Base-by-base conservation (phyloP, 805 yeast genomes). In the Candida stauntonica region DNA sequence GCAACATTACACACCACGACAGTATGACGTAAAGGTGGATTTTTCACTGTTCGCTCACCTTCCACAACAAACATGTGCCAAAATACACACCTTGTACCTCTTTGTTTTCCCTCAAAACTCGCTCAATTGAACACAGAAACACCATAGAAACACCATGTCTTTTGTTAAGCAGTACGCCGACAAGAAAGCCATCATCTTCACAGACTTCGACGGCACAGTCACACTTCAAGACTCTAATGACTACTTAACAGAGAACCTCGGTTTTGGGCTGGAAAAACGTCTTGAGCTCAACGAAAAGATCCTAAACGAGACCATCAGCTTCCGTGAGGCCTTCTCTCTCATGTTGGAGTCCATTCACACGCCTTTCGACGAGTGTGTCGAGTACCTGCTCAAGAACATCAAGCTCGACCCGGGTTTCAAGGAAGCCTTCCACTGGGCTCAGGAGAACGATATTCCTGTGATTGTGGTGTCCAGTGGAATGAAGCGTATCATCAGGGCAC, bases 121-220 rank as follows among this genome's bases (percentile, higher is more conserved):
- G n/a, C n/a, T n/a, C n/a, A n/a, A n/a, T n/a, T n/a, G n/a, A n/a
- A n/a, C n/a, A n/a, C n/a, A n/a, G n/a, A n/a, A n/a, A n/a, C n/a
- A n/a, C n/a, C n/a, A n/a, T n/a, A n/a, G n/a, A n/a, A n/a, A n/a
- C n/a, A n/a, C n/a, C n/a, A 54, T 54, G 57, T 50, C 57, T 2
- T 46, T 46, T 20, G 55, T 52, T 16, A 36, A 47, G 19, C 50
- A 51, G 28, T 51, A 53, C 36, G 42, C 52, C 5, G 44, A 50
- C 18, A 55, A 55, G 48, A 73, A 75, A 46, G 91, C 95, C 33
- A 87, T 93, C 54, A 83, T 93, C 30, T 93, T 93, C 69, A 85
- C 97, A 30, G 99, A 93, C 62, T 93, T 94, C 78, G 99, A 93
- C 60, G 99, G 99, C 20, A 93, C 99, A 2, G 93, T 93, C 47